Evolutionary conservation across 768 basidiomycete species (phyloP).

Genomic region (Leccinum truebloodii): DNA sequence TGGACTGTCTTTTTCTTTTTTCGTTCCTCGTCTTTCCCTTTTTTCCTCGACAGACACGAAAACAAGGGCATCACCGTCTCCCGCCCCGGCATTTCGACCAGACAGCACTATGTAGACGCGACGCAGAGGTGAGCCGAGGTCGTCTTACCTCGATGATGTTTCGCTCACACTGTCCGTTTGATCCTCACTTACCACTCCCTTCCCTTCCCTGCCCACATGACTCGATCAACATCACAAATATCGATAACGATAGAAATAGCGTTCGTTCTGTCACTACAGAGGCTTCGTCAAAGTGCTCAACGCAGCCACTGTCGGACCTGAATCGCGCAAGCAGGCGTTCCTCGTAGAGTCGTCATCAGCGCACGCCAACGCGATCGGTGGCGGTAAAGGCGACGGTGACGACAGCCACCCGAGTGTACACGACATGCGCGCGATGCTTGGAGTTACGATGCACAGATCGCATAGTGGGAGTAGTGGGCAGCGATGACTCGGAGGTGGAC

Average conservation of each 20-base stretch:
- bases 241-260: not conserved
- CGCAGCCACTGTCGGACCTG: constrained; percentile 41
- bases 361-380: not conserved
- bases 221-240: not conserved
- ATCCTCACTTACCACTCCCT: not conserved
- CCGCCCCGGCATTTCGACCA: constrained; percentile 58
- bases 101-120: constrained; percentile 69
- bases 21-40: not conserved
- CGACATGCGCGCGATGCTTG: constrained; percentile 1
- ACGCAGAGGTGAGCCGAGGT: constrained; percentile 61
- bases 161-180: not conserved
- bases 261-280: constrained; percentile 21
- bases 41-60: constrained; percentile 38
- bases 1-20: not conserved
- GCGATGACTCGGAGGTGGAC: not conserved
- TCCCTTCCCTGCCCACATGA: not conserved
- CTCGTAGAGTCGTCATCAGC: constrained; percentile 3
- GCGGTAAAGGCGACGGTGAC: not conserved
- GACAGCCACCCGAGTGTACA: not conserved
- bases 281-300: constrained; percentile 54
- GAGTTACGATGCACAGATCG: constrained; percentile 10
- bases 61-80: constrained; percentile 58
- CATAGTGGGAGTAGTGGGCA: not conserved
- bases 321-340: constrained; percentile 10
- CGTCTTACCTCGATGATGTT: not conserved